Conservation (phyloP, 805 yeast species). For the Scheffersomyces lignosus region DNA sequence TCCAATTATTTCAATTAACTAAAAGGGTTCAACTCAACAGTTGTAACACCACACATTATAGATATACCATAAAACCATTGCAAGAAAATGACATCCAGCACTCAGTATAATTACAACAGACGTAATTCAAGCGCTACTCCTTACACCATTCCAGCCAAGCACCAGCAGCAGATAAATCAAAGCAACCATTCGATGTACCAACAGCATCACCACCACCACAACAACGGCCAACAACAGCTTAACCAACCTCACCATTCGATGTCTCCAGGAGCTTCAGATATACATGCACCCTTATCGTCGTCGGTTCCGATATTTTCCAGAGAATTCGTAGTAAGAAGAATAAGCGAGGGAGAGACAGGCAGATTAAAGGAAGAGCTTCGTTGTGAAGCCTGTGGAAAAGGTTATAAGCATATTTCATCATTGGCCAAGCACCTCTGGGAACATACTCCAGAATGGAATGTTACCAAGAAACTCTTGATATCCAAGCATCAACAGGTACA, state of each 20-base stretch:
- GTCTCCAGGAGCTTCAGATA: neutral
- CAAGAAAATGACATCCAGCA: conserved; percentile 6
- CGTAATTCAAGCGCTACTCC: conserved; percentile 29
- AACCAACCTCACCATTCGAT: neutral
- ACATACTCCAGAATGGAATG: conserved; percentile 92
- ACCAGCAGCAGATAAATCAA: conserved; percentile 15
- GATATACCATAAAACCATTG: too few species aligned
- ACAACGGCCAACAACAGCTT: conserved; percentile 1
- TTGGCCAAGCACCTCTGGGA: conserved; percentile 90
- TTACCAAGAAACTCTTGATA: conserved; percentile 75
- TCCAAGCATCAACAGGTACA: conserved; percentile 91
- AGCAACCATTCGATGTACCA: conserved; percentile 6
- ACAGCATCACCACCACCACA: conserved; percentile 5
- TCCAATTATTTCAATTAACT: too few species aligned
- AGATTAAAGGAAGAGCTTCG: conserved; percentile 78
- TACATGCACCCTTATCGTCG: conserved; percentile 13
- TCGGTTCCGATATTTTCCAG: conserved; percentile 51
- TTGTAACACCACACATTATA: too few species aligned
- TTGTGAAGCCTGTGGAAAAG: conserved; percentile 91
- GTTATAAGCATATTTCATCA: conserved; percentile 85
- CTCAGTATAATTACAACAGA: conserved; percentile 29
- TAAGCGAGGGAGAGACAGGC: conserved; percentile 85
- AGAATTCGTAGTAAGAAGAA: conserved; percentile 78
- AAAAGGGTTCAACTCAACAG: too few species aligned
- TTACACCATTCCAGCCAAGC: conserved; percentile 28